These are phyloP conservation scores for Cercospora nicotianae DNA, from an alignment of 2,329 filamentous ascomycete genomes.

Conservation along the genomic window DNA sequence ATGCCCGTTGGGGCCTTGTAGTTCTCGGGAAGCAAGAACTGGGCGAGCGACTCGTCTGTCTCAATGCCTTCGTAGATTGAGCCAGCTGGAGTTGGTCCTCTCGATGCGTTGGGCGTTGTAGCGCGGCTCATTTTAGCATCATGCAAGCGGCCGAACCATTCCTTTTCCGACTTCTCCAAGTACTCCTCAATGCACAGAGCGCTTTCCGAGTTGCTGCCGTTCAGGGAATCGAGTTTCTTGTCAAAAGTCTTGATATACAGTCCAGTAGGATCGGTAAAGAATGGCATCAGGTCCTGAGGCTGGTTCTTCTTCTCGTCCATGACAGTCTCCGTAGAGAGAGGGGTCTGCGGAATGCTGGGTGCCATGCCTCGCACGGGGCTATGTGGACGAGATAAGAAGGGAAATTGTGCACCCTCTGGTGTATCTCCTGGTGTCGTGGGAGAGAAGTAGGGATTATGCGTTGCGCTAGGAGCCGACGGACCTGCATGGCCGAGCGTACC, in stretches of 20 bases:
- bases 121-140: slow-evolving; percentile 59
- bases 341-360: slow-evolving; percentile 32
- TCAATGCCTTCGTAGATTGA: slow-evolving; percentile 46
- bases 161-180: slow-evolving; percentile 64
- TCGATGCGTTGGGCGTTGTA: slow-evolving; percentile 36
- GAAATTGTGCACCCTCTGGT: slow-evolving; percentile 28
- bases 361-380: slow-evolving; percentile 29
- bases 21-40: slow-evolving; percentile 58
- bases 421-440: slow-evolving; percentile 27
- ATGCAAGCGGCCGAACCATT: slow-evolving; percentile 63
- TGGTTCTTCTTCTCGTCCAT: slow-evolving; percentile 62
- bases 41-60: slow-evolving; percentile 46
- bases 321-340: slow-evolving; percentile 57
- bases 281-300: slow-evolving; percentile 66
- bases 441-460: slow-evolving; percentile 29
- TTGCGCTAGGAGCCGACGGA: slow-evolving; percentile 16
- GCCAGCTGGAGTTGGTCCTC: slow-evolving; percentile 39
- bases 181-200: slow-evolving; percentile 66
- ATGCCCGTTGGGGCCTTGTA: slow-evolving; percentile 59
- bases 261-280: slow-evolving; percentile 65
- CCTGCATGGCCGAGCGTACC: slow-evolving; percentile 27
- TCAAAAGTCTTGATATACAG: slow-evolving; percentile 62
- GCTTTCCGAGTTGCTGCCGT: slow-evolving; percentile 58
- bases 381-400: slow-evolving; percentile 34
- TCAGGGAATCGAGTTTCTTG: slow-evolving; percentile 56